These are phyloP conservation scores for Colletotrichum aenigma DNA, from an alignment of 2,329 filamentous ascomycete genomes.

Conservation along the genomic window DNA sequence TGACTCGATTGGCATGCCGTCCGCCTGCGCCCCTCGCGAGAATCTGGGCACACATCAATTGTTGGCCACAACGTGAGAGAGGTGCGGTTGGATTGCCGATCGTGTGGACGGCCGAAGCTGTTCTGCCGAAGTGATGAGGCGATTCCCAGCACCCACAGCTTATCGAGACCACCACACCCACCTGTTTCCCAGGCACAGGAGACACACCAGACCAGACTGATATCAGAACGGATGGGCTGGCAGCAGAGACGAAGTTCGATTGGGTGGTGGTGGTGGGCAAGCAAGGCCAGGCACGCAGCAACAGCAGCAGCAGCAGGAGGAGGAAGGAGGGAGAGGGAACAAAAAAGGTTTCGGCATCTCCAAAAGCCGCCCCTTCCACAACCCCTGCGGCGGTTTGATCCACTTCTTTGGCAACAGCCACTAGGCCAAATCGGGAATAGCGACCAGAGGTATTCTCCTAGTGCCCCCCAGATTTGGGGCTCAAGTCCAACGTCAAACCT, in stretches of 20 bases:
- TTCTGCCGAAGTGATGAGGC: background rate
- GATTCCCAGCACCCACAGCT: background rate
- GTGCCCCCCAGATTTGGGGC: constrained; percentile 20
- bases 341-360: constrained; percentile 20
- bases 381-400: constrained; percentile 22
- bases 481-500: constrained; percentile 21
- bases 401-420: background rate
- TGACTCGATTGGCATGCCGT: constrained; percentile 3
- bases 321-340: background rate
- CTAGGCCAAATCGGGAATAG: constrained; percentile 1
- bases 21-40: background rate
- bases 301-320: background rate
- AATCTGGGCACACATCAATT: background rate
- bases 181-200: background rate
- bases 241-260: background rate
- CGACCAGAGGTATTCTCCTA: constrained; percentile 6
- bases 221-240: constrained; percentile 1
- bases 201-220: background rate
- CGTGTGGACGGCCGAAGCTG: background rate
- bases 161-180: constrained; percentile 2
- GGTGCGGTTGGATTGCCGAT: background rate
- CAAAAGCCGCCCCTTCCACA: constrained; percentile 17
- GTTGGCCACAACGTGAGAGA: background rate
- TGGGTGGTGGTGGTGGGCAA: background rate
- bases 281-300: background rate